Base-by-base conservation (phyloP, 345 rosid species). In the Fremontodendron californicum region DNA sequence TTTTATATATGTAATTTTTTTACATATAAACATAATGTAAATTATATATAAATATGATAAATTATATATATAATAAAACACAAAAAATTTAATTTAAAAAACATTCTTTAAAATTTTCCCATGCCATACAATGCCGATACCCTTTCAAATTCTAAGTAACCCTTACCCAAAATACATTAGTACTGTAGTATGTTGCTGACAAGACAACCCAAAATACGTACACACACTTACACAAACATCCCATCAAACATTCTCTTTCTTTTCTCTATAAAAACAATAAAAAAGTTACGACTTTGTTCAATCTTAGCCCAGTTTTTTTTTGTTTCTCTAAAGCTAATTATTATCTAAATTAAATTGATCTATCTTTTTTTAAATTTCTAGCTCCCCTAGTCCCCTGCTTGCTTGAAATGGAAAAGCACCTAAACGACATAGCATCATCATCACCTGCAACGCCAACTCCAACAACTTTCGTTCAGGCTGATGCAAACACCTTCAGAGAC, bases 381-480 rank as follows among this genome's bases (percentile, higher is more conserved):
- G 42, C 6, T 45, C 49, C 49, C 9, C 2, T n/a, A n/a, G n/a
- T n/a, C n/a, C n/a, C n/a, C n/a, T n/a, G n/a, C n/a, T n/a, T n/a
- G 60, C 13, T 35, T 65, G 37, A 48, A 29, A 82, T 77, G 84
- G 84, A 82, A 62, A 78, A 62, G 9, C 78, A 48, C 54, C 58
- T 67, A 10, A 70, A 66, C 79, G 5, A 54, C 27, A 42, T 61
- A 23, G 15, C 68, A 8, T 10, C 82, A 4, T 31, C 75, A 10
- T 29, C 81, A 37, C 74, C 84, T 13, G 18, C 84, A 2, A 71
- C 86, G 1, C 79, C 79, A 9, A 19, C 82, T 1, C 78, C 83
- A 2, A 82, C 90, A 21, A 84, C 90, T 33, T 87, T 84, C 55
- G 86, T 87, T 27, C 88, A 85, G 49, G 88, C 90, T 7, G 90